Base-by-base conservation (phyloP, 495 filamentous ascomycete species). In the Opeltia flavorubescens region DNA sequence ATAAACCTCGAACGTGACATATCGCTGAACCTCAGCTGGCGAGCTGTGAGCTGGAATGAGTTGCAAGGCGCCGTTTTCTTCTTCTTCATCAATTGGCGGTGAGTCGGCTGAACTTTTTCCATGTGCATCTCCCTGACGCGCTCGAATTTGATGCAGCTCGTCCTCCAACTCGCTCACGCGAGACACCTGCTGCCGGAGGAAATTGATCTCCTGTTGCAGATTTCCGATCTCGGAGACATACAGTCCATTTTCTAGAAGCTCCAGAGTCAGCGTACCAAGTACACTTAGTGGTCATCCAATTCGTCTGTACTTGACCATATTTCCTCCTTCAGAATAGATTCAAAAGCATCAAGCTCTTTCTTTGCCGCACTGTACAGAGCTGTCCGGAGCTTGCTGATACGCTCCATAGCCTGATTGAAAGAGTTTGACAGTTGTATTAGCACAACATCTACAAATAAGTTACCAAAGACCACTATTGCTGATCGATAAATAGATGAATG, bases 201-300 rank as follows among this genome's bases (percentile, higher is more conserved):
- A 47, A 25, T 59, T 51, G 11, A 70, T 49, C 44, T 66, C 62
- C 24, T 50, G 44, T 4, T 40, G 40, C 30, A 46, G 44, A 21
- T 47, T 43, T 25, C 31, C 29, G 18, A 54, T 55, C 27, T 53
- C 50, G 24, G 9, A 24, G 21, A 18, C 29, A 36, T 12, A 38
- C 15, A n/a, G 4, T 43, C 15, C n/a, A n/a, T n/a, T n/a, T n/a
- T n/a, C n/a, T n/a, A n/a, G n/a, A n/a, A n/a, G n/a, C n/a, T n/a
- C n/a, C n/a, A n/a, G n/a, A n/a, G n/a, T n/a, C n/a, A n/a, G n/a
- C n/a, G n/a, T n/a, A n/a, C n/a, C n/a, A n/a, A n/a, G n/a, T n/a
- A n/a, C n/a, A n/a, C n/a, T n/a, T n/a, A n/a, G n/a, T n/a, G n/a
- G n/a, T n/a, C n/a, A n/a, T n/a, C n/a, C n/a, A n/a, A n/a, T n/a